These are phyloP conservation scores for Kluyveromyces wickerhamii DNA, from an alignment of 805 yeast genomes.

Conservation along the genomic window DNA sequence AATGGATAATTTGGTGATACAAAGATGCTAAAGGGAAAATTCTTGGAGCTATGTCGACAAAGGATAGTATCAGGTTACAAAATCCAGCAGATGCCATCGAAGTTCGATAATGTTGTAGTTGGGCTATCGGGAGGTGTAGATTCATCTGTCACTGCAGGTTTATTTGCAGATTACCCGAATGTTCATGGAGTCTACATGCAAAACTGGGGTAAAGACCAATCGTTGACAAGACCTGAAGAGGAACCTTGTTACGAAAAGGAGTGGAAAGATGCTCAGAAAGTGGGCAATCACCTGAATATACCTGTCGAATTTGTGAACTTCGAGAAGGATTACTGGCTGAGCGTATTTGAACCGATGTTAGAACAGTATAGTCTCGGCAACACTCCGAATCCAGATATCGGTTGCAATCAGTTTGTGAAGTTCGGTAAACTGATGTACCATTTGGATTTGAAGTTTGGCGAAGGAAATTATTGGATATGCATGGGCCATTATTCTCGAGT, in stretches of 20 bases:
- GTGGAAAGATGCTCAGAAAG: conserved; percentile 73
- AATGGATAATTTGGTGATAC: too few species aligned
- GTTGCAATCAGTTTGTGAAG: conserved; percentile 78
- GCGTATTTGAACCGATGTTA: conserved; percentile 90
- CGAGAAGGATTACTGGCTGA: conserved; percentile 87
- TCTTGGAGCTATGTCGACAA: conserved; percentile 6
- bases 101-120: conserved; percentile 56
- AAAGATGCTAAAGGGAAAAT: conserved; percentile 11
- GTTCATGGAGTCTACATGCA: conserved; percentile 88
- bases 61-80: conserved; percentile 13
- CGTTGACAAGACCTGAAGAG: conserved; percentile 34
- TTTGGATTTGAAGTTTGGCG: conserved; percentile 34
- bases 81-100: conserved; percentile 32
- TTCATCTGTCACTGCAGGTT: conserved; percentile 78
- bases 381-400: conserved; percentile 94
- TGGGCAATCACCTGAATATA: conserved; percentile 52
- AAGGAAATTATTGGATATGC: conserved; percentile 68
- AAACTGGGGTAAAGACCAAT: conserved; percentile 59
- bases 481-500: conserved; percentile 78
- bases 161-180: conserved; percentile 49
- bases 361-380: conserved; percentile 57
- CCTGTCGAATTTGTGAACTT: conserved; percentile 72
- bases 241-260: conserved; percentile 68
- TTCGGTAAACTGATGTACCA: conserved; percentile 70
- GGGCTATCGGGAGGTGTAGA: conserved; percentile 98